phyloP scores from a whole-genome alignment of 352 stramenopile genomes.

The Pythium rhizo-oryzae region DNA sequence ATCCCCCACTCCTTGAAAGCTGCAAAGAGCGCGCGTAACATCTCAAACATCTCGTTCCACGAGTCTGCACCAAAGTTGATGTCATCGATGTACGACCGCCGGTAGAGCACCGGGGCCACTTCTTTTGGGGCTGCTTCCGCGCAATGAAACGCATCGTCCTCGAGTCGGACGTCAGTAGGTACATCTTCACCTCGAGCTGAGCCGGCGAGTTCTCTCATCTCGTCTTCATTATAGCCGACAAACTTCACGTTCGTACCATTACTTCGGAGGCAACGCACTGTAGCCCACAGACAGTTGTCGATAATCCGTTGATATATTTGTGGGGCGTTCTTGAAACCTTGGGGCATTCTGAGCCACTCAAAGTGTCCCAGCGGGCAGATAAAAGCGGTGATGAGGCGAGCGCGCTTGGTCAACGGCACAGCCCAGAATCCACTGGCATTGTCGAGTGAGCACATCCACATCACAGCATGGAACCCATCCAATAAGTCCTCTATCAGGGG shows the following conservation, averaged over 20 bases:
- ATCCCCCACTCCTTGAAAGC: slow-evolving; percentile 26
- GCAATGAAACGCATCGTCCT: slow-evolving; percentile 4
- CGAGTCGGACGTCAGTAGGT: neutral
- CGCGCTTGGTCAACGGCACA: slow-evolving; percentile 1
- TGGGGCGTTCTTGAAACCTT: slow-evolving; percentile 29
- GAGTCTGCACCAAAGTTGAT: slow-evolving; percentile 15
- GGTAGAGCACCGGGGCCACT: neutral
- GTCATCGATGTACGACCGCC: slow-evolving; percentile 36
- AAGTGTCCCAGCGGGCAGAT: slow-evolving; percentile 28
- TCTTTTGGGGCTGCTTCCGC: neutral
- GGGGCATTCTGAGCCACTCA: slow-evolving; percentile 26
- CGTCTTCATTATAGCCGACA: neutral
- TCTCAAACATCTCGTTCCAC: slow-evolving; percentile 19
- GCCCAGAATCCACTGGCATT: slow-evolving; percentile 28
- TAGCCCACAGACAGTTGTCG: slow-evolving; percentile 21
- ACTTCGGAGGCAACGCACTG: neutral
- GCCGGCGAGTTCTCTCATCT: neutral
- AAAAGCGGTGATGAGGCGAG: slow-evolving; percentile 15
- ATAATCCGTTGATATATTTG: slow-evolving; percentile 30
- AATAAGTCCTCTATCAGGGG: too few species aligned
- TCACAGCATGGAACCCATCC: too few species aligned
- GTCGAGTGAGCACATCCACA: slow-evolving; percentile 24
- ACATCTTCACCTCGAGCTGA: neutral
- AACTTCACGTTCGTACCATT: neutral
- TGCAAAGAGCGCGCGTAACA: slow-evolving; percentile 13